phyloP scores from a whole-genome alignment of 768 basidiomycete genomes.

The Lentinula aciculospora region DNA sequence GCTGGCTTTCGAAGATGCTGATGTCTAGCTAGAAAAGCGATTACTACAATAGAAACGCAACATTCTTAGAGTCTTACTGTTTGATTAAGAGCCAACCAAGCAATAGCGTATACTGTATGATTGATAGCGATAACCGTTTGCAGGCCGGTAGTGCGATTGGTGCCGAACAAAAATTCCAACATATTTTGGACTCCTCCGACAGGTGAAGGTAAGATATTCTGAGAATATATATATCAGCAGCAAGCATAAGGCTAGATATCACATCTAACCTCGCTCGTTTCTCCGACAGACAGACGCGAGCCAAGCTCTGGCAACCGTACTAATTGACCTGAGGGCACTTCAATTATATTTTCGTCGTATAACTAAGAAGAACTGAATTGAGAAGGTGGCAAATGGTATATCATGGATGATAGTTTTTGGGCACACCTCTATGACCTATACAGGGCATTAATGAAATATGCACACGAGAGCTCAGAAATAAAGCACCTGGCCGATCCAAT shows the following conservation, averaged over 20 bases:
- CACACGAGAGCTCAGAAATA: neutral
- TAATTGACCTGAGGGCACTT: conserved; percentile 58
- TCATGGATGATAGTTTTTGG: conserved; percentile 8
- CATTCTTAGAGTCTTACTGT: conserved; percentile 39
- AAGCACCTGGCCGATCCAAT: conserved; percentile 88
- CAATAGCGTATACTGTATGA: conserved; percentile 74
- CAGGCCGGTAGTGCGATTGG: conserved; percentile 32
- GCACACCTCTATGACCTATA: conserved; percentile 69
- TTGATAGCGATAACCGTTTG: conserved; percentile 70
- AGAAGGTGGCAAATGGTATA: conserved; percentile 4
- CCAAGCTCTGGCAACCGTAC: conserved; percentile 74
- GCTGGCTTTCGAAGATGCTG: conserved; percentile 45
- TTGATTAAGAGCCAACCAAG: conserved; percentile 89
- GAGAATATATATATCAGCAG: conserved; percentile 7
- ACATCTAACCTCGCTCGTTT: conserved; percentile 56
- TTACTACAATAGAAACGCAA: conserved; percentile 3
- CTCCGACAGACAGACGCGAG: conserved; percentile 69
- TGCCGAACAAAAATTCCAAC: conserved; percentile 40
- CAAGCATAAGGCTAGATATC: neutral
- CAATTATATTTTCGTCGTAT: conserved; percentile 76
- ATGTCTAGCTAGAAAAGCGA: conserved; percentile 48
- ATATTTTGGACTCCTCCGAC: conserved; percentile 36
- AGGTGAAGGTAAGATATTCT: conserved; percentile 67
- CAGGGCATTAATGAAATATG: conserved; percentile 6
- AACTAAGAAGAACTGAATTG: conserved; percentile 40